Evolutionary conservation across 1,139 yeast species (phyloP), one percentile per base, ranked within the genome.

Genomic region (Arxiozyma slooffiae): DNA sequence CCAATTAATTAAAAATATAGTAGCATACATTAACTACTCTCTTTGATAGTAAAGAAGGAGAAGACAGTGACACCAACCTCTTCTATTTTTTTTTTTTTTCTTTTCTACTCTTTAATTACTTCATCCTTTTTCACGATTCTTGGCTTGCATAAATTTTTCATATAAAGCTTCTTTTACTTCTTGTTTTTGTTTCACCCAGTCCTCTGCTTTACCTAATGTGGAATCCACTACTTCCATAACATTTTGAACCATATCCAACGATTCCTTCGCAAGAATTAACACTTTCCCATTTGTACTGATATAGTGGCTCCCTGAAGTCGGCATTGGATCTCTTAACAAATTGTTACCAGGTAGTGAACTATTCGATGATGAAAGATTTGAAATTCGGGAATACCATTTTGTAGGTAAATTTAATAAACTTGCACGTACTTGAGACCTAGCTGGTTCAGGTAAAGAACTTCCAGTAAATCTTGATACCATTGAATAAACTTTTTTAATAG

Each of bases 381-480:
- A 57, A 53, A 72, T 62, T 48, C 72, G 62, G 44, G 70, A 72
- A 1, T 72, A 70, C 85, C 87, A 82, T 53, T 80, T 79, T 5
- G 75, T 68, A 0, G 97, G 97, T 49, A 92, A 72, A 53, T 79
- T 77, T 48, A 92, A 71, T 23, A 92, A 77, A 40, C 85, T 83
- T 56, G 83, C 87, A 44, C 97, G 77, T 20, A 92, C 95, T 47
- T 86, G 83, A 1, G 85, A 73, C 56, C 95, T 78, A 5, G 96
- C 95, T 1, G 96, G 95, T 62, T 85, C 88, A 3, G 89, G 86
- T 40, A 83, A 66, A 3, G 87, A 78, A 53, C 75, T 78, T 0
- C 88, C 87, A 0, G 87, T 87, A 60, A 88, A 88, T 57, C 85
- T 86, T 6, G 97, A 86, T 16, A 92, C 85, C 41, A 92, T 80